Conservation (phyloP, 495 filamentous ascomycete genomes). For the Aspergillus incahuasiensis region DNA sequence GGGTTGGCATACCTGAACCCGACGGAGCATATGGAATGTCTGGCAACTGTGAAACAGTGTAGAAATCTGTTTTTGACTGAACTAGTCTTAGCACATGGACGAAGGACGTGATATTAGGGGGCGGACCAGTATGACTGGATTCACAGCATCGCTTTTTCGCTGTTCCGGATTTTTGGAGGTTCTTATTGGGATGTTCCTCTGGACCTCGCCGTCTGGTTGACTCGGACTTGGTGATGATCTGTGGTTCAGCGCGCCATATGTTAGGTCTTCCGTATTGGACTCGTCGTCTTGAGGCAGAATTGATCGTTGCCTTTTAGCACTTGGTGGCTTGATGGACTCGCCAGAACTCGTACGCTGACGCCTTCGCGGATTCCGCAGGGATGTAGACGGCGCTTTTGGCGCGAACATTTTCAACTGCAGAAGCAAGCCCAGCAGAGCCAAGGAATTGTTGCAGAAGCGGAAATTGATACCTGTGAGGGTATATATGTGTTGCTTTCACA, state of each 20-base stretch:
- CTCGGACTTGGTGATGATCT: constrained; percentile 15
- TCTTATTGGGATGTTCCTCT: constrained; percentile 56
- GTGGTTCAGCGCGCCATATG: constrained; percentile 18
- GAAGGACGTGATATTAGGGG: not conserved
- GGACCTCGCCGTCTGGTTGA: constrained; percentile 16
- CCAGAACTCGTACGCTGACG: constrained; percentile 63
- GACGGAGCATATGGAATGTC: constrained; percentile 64
- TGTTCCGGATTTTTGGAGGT: constrained; percentile 52
- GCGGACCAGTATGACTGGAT: constrained; percentile 60
- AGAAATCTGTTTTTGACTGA: constrained; percentile 82
- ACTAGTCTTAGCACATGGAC: constrained; percentile 11
- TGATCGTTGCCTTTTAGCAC: constrained; percentile 67
- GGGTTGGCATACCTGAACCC: constrained; percentile 48
- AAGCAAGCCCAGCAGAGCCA: too few relatives aligned
- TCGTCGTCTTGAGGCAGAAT: constrained; percentile 51
- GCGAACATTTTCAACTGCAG: constrained; percentile 62
- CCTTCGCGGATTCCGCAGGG: constrained; percentile 57
- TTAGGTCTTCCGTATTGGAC: constrained; percentile 25
- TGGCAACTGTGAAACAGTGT: constrained; percentile 79
- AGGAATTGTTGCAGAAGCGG: too few relatives aligned
- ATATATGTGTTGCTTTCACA: not conserved
- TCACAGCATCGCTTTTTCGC: constrained; percentile 46
- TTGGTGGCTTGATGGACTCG: constrained; percentile 60
- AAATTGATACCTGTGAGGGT: too few relatives aligned
- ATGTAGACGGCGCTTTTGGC: constrained; percentile 42